Conservation (phyloP, 2,329 filamentous ascomycete genomes). For the Sporothrix pallida region DNA sequence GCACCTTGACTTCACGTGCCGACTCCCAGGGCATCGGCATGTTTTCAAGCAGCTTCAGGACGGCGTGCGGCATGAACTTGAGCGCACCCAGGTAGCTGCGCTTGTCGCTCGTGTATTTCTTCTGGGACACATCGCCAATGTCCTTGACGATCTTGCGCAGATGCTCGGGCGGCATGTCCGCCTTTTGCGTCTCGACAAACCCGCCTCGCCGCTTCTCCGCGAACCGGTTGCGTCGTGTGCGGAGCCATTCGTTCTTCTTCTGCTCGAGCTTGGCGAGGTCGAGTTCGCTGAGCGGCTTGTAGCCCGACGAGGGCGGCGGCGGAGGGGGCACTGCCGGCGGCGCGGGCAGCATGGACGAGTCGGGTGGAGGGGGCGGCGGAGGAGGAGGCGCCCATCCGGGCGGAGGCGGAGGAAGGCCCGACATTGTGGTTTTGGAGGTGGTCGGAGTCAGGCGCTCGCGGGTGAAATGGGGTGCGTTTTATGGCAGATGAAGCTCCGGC, state of each 20-base stretch:
- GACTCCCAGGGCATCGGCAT: conserved; percentile 99
- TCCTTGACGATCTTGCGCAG: conserved; percentile 97
- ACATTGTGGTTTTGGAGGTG: conserved; percentile 33
- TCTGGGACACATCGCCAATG: conserved; percentile 98
- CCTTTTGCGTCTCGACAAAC: conserved; percentile 97
- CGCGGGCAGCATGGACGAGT: conserved; percentile 58
- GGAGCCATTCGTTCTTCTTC: conserved; percentile 99
- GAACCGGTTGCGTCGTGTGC: conserved; percentile 87
- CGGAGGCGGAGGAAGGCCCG: conserved; percentile 53
- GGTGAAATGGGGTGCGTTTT: neutral
- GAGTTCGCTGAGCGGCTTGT: conserved; percentile 78
- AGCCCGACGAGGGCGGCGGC: conserved; percentile 74
- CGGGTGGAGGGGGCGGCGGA: conserved; percentile 53
- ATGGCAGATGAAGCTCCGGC: no score
- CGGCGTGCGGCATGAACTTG: conserved; percentile 99
- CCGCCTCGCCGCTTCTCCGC: conserved; percentile 96
- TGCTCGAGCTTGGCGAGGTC: conserved; percentile 93
- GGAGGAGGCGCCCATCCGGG: conserved; percentile 61
- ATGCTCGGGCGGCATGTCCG: conserved; percentile 98
- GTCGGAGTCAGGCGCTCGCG: neutral
- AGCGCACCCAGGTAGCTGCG: conserved; percentile 94
- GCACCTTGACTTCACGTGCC: conserved; percentile 91
- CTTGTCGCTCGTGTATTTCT: conserved; percentile 99
- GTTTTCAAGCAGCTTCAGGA: conserved; percentile 95
- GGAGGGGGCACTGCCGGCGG: conserved; percentile 62